Conservation (phyloP, 2,329 filamentous ascomycete genomes). For the Neospermospora avenae region DNA sequence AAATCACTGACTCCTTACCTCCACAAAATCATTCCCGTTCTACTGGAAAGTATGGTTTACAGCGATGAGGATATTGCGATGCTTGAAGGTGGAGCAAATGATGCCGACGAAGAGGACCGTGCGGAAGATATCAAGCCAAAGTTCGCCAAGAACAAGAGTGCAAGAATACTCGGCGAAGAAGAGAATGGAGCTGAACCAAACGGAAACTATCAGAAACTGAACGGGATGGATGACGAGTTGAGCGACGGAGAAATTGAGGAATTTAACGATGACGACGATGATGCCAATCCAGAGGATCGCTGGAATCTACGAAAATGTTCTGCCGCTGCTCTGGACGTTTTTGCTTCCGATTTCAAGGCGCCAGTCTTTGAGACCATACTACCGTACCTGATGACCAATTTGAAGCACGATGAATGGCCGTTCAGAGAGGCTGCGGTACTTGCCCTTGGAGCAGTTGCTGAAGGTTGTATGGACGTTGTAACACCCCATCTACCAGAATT, state of each 20-base stretch:
- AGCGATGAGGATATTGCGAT: slow-evolving; percentile 88
- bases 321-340: slow-evolving; percentile 89
- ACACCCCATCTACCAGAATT: slow-evolving; percentile 87
- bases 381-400: slow-evolving; percentile 86
- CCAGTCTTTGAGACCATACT: slow-evolving; percentile 89
- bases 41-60: slow-evolving; percentile 95
- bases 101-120: slow-evolving; percentile 88
- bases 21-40: slow-evolving; percentile 79
- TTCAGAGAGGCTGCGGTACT: slow-evolving; percentile 92
- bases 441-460: slow-evolving; percentile 88
- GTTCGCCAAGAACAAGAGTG: slow-evolving; percentile 70
- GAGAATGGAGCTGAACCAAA: slow-evolving; percentile 51
- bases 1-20: slow-evolving; percentile 74
- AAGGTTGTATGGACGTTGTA: slow-evolving; percentile 88
- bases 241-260: slow-evolving; percentile 86
- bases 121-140: slow-evolving; percentile 88
- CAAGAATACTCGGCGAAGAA: slow-evolving; percentile 43
- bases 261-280: slow-evolving; percentile 63
- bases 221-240: slow-evolving; percentile 55
- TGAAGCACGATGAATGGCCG: slow-evolving; percentile 86
- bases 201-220: slow-evolving; percentile 51
- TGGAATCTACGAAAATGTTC: slow-evolving; percentile 98
- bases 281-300: slow-evolving; percentile 79
- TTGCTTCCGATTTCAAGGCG: slow-evolving; percentile 84
- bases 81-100: slow-evolving; percentile 78